Conservation (phyloP, 1,139 yeast species). For the Geotrichum restrictum region DNA sequence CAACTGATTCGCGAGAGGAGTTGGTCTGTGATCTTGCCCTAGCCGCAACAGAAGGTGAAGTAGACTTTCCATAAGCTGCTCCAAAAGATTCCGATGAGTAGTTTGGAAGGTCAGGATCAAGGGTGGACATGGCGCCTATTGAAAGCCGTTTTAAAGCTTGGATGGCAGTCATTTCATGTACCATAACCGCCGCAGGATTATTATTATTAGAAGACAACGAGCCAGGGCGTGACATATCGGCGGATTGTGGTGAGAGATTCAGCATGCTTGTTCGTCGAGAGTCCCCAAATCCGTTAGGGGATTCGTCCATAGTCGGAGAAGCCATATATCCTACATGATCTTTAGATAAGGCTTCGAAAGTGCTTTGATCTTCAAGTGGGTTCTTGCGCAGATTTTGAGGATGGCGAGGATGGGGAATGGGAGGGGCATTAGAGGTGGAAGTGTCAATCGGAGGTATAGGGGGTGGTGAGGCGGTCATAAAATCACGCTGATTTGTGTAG, state of each 20-base stretch:
- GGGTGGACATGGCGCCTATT: constrained; percentile 42
- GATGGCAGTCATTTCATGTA: constrained; percentile 47
- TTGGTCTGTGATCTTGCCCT: neutral
- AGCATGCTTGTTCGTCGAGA: neutral
- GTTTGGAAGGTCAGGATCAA: constrained; percentile 47
- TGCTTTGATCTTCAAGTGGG: neutral
- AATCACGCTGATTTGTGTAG: neutral
- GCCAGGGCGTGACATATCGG: neutral
- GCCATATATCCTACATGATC: neutral
- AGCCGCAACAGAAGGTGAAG: neutral
- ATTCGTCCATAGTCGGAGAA: neutral
- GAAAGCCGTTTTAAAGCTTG: constrained; percentile 48
- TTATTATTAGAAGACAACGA: constrained; percentile 23
- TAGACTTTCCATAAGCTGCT: neutral
- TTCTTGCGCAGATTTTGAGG: neutral
- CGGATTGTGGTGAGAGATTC: neutral
- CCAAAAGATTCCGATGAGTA: constrained; percentile 16
- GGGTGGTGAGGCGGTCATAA: neutral
- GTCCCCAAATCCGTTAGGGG: neutral
- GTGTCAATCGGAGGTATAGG: constrained; percentile 1
- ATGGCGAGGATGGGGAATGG: neutral
- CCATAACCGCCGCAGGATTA: constrained; percentile 43
- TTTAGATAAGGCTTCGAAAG: neutral
- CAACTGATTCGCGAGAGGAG: constrained; percentile 7
- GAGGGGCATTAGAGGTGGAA: neutral